These are phyloP conservation scores for Apiospora sp. DNA, from an alignment of 2,329 filamentous ascomycete genomes.

Conservation along the genomic window DNA sequence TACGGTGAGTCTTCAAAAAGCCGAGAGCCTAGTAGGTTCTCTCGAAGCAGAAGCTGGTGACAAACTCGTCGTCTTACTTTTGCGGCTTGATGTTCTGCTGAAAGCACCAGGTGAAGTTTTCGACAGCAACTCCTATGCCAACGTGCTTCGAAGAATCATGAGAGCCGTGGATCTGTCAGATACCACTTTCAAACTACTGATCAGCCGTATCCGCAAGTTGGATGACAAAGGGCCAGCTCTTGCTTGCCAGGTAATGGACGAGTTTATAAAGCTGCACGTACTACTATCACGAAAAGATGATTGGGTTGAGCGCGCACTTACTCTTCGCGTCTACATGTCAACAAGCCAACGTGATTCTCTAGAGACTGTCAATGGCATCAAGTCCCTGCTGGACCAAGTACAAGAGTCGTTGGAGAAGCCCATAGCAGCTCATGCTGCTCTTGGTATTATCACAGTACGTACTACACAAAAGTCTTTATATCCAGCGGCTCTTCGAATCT, in stretches of 20 bases:
- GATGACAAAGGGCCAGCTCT: slow-evolving; percentile 60
- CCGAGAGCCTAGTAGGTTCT: slow-evolving; percentile 64
- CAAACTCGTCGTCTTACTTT: slow-evolving; percentile 69
- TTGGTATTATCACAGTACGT: slow-evolving; percentile 71
- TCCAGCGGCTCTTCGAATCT: background rate
- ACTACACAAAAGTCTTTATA: background rate
- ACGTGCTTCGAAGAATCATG: slow-evolving; percentile 69
- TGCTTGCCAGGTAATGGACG: slow-evolving; percentile 63
- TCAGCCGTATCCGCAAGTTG: slow-evolving; percentile 73
- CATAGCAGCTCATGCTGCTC: slow-evolving; percentile 67
- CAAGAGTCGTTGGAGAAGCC: slow-evolving; percentile 52
- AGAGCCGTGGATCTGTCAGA: slow-evolving; percentile 66
- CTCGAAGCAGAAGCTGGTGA: slow-evolving; percentile 70
- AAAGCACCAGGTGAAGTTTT: slow-evolving; percentile 55
- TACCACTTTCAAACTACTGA: slow-evolving; percentile 68
- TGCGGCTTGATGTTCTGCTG: slow-evolving; percentile 73
- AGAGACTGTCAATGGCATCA: slow-evolving; percentile 40
- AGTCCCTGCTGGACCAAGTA: slow-evolving; percentile 44
- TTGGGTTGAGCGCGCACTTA: slow-evolving; percentile 74
- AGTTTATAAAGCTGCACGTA: slow-evolving; percentile 68
- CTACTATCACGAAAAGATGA: slow-evolving; percentile 54
- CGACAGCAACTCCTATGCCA: slow-evolving; percentile 55
- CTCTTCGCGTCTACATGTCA: slow-evolving; percentile 73
- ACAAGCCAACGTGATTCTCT: slow-evolving; percentile 55
- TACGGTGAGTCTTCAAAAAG: slow-evolving; percentile 55